Conservation (phyloP, 129 eudicot genomes). For the Tagetes erecta region DNA sequence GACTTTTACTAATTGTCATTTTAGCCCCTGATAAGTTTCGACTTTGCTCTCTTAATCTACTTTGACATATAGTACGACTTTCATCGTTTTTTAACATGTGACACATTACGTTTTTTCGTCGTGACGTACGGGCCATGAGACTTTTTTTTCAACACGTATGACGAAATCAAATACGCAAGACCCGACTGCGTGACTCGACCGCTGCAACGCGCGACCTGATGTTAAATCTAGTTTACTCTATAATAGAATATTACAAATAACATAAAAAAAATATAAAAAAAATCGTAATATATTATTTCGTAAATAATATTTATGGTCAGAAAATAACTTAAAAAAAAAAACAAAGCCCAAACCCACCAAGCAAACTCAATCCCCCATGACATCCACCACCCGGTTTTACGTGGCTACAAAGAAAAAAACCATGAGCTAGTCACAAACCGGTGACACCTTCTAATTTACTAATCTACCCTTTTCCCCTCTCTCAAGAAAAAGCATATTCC, state of each 20-base stretch:
- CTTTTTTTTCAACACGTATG: too few relatives aligned
- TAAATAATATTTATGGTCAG: not conserved
- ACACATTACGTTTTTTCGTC: too few relatives aligned
- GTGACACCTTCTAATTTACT: not conserved
- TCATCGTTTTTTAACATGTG: too few relatives aligned
- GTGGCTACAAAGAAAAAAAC: constrained; percentile 20
- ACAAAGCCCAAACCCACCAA: constrained; percentile 22
- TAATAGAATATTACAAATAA: not conserved
- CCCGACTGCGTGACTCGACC: too few relatives aligned
- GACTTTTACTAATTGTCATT: too few relatives aligned
- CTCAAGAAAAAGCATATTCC: constrained; percentile 14
- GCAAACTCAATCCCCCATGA: constrained; percentile 13
- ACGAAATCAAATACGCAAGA: too few relatives aligned
- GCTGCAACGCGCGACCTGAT: not conserved
- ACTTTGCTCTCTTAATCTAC: too few relatives aligned
- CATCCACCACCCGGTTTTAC: constrained; percentile 26
- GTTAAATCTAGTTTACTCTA: too few relatives aligned
- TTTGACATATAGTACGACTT: too few relatives aligned
- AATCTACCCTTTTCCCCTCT: constrained; percentile 9
- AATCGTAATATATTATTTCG: not conserved
- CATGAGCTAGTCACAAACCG: constrained; percentile 22
- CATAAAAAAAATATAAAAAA: not conserved
- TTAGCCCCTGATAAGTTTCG: too few relatives aligned
- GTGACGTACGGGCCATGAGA: too few relatives aligned
- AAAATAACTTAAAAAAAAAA: not conserved